These are phyloP conservation scores for Botrytis hyacinthi DNA, from an alignment of 2,329 filamentous ascomycete genomes.

Conservation along the genomic window DNA sequence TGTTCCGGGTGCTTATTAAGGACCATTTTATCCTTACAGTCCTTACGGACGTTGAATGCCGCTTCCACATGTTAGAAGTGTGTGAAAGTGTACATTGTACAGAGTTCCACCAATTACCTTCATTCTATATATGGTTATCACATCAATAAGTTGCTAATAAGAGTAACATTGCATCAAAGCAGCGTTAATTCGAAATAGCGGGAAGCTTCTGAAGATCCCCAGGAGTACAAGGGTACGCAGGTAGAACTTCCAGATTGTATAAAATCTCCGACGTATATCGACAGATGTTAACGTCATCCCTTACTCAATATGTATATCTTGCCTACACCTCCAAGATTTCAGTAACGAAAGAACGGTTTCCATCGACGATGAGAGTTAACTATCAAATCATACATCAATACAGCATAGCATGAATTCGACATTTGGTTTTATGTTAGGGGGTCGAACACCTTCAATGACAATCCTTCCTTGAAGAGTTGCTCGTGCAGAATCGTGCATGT, in stretches of 20 bases:
- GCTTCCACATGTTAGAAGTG: not conserved
- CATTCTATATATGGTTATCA: not conserved
- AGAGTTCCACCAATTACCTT: not conserved
- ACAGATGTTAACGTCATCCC: not conserved
- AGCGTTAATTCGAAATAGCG: not conserved
- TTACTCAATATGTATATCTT: conserved; percentile 12
- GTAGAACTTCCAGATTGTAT: not conserved
- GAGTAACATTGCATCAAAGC: not conserved
- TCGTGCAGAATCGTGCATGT: conserved; percentile 8
- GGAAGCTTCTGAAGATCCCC: not conserved
- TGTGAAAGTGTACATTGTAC: not conserved
- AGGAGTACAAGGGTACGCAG: not conserved
- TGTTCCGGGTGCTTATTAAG: not conserved
- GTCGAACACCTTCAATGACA: not conserved
- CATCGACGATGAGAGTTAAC: not conserved
- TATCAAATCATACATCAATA: conserved; percentile 3
- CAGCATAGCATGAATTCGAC: not conserved
- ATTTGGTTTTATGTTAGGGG: not conserved
- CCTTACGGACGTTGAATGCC: conserved; percentile 1
- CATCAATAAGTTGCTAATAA: not conserved
- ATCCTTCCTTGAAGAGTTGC: conserved; percentile 5
- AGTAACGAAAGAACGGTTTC: not conserved
- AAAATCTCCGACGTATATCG: conserved; percentile 4
- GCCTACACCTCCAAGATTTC: not conserved
- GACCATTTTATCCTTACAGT: not conserved